Percentiles rank a stretch among this genome's conserved stretches.
These are phyloP conservation scores for Vitis riparia DNA, from an alignment of 164 flowering plant genomes.

Conservation along the genomic window DNA sequence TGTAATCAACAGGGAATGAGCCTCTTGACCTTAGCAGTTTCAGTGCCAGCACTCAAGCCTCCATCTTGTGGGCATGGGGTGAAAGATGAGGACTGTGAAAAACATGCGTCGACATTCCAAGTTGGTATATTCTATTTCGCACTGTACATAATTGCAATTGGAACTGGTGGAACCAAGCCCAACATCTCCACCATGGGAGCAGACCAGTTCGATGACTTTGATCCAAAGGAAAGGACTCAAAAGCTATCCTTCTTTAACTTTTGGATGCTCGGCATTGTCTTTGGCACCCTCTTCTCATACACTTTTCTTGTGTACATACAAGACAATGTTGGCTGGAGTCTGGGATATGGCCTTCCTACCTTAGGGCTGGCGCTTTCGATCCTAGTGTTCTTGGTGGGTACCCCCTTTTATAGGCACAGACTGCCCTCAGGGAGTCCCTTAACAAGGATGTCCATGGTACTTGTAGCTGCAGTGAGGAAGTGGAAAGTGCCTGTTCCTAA, in stretches of 20 bases:
- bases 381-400: constrained; percentile 43
- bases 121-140: constrained; percentile 53
- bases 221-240: constrained; percentile 51
- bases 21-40: constrained; percentile 49
- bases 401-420: constrained; percentile 52
- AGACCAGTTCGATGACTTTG: constrained; percentile 62
- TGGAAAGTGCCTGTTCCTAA: constrained; percentile 32
- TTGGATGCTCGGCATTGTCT: constrained; percentile 62
- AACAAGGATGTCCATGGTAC: constrained; percentile 39
- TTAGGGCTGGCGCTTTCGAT: constrained; percentile 39
- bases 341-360: constrained; percentile 56
- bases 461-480: constrained; percentile 52
- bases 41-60: constrained; percentile 41
- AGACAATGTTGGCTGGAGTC: constrained; percentile 51
- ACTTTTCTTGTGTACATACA: constrained; percentile 59
- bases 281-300: constrained; percentile 58
- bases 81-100: constrained; percentile 21
- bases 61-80: constrained; percentile 33
- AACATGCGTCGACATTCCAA: constrained; percentile 38
- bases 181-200: constrained; percentile 73
- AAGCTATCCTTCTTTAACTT: constrained; percentile 70
- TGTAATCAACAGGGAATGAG: constrained; percentile 53
- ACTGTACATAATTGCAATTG: constrained; percentile 50
- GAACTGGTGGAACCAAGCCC: constrained; percentile 73
- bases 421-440: constrained; percentile 54